Conservation (phyloP, 192 early-diverging fungal genomes). For the Coemansia sp. region DNA sequence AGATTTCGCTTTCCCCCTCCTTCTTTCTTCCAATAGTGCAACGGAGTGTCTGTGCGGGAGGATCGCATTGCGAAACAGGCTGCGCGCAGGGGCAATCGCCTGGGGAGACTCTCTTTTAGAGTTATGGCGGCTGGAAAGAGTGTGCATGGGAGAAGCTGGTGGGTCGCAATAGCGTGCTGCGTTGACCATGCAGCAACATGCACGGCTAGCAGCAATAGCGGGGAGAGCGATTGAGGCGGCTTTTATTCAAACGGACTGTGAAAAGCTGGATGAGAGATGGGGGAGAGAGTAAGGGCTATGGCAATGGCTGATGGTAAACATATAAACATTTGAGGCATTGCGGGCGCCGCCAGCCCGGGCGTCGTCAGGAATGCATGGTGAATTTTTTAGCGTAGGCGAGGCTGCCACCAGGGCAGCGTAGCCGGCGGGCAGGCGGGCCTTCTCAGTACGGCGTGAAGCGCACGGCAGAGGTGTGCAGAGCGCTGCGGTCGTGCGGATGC, state of each 20-base stretch:
- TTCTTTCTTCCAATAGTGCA: background rate
- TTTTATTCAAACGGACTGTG: background rate
- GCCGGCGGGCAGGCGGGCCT: background rate
- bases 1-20: background rate
- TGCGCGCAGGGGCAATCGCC: conserved; percentile 4
- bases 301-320: conserved; percentile 9
- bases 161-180: background rate
- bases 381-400: background rate
- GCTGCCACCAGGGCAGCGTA: conserved; percentile 7
- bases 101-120: conserved; percentile 1
- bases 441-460: conserved; percentile 27
- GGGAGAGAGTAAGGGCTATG: no score
- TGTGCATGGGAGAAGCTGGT: conserved; percentile 11
- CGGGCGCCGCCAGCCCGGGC: background rate
- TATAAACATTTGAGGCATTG: conserved; percentile 8
- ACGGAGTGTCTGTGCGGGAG: conserved; percentile 1
- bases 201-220: background rate
- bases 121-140: conserved; percentile 9
- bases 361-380: background rate
- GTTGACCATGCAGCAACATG: background rate
- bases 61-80: background rate
- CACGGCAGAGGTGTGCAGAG: conserved; percentile 6
- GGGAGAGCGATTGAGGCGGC: background rate
- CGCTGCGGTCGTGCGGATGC: conserved; percentile 9
- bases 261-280: background rate